Evolutionary conservation across 192 early-diverging fungal species (phyloP).

Genomic region (Gryganskiella cystojenkinii): DNA sequence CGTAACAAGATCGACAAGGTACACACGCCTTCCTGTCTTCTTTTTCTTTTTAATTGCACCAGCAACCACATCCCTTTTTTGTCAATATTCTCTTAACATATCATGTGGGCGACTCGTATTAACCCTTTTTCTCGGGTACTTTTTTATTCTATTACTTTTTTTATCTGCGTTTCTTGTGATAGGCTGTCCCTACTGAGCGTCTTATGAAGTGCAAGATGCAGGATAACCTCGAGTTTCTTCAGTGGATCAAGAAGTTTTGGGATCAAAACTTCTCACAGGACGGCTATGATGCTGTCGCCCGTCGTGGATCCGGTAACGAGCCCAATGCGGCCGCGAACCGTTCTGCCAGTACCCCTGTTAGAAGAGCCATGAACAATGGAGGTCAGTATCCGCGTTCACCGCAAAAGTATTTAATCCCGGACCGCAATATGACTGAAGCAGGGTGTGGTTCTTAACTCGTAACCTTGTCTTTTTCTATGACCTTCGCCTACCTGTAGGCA

Average conservation of each 20-base stretch:
- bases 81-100: too few species aligned
- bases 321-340: conserved; percentile 52
- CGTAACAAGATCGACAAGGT: conserved; percentile 94
- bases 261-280: conserved; percentile 89
- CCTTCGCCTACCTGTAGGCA: conserved; percentile 11
- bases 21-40: too few species aligned
- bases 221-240: conserved; percentile 98
- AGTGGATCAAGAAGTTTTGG: conserved; percentile 96
- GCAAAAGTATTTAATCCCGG: not conserved
- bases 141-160: conserved; percentile 9
- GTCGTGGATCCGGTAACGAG: conserved; percentile 63
- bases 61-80: too few species aligned
- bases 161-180: too few species aligned
- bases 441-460: not conserved
- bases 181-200: conserved; percentile 88
- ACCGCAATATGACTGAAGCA: not conserved
- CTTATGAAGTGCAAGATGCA: conserved; percentile 97
- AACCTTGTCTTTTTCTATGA: conserved; percentile 23
- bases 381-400: not conserved
- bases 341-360: conserved; percentile 50
- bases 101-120: too few species aligned
- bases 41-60: too few species aligned
- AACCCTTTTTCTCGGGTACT: too few species aligned
- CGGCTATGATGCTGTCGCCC: conserved; percentile 81
- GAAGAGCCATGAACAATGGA: conserved; percentile 57